These are phyloP conservation scores for Mikania micrantha DNA, from an alignment of 129 eudicot genomes.

Conservation along the genomic window DNA sequence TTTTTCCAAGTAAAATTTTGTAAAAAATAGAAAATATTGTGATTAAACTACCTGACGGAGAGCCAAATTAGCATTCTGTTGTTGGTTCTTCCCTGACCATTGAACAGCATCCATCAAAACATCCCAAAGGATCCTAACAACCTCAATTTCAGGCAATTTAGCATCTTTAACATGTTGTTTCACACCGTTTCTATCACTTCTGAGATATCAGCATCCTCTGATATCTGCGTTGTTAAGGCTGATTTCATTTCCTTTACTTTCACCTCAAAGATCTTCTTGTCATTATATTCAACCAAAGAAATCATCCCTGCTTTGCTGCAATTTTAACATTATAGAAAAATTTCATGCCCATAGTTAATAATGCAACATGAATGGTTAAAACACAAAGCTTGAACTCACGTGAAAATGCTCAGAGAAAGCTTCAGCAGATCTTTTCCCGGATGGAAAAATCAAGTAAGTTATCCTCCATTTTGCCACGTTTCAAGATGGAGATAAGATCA, in stretches of 20 bases:
- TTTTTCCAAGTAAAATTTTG: background rate
- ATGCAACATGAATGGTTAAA: background rate
- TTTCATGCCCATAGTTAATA: background rate
- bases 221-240: conserved; percentile 74
- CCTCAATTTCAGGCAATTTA: conserved; percentile 84
- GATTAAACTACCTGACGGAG: conserved; percentile 65
- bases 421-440: conserved; percentile 84
- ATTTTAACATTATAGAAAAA: background rate
- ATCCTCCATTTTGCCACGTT: conserved; percentile 92
- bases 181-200: conserved; percentile 94
- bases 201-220: conserved; percentile 74
- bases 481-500: conserved; percentile 82
- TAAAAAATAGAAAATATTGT: background rate
- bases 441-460: conserved; percentile 85
- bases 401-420: conserved; percentile 90
- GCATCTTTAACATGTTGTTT: conserved; percentile 95
- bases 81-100: conserved; percentile 99
- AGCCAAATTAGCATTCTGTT: conserved; percentile 93
- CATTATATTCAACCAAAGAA: conserved; percentile 69
- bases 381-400: conserved; percentile 45
- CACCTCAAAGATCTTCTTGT: conserved; percentile 95
- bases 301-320: conserved; percentile 77
- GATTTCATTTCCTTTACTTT: conserved; percentile 96
- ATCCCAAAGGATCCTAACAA: conserved; percentile 91
- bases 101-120: conserved; percentile 97